Conservation (phyloP, 1,284 basidiomycete genomes). For the Trichosporon sp. region DNA sequence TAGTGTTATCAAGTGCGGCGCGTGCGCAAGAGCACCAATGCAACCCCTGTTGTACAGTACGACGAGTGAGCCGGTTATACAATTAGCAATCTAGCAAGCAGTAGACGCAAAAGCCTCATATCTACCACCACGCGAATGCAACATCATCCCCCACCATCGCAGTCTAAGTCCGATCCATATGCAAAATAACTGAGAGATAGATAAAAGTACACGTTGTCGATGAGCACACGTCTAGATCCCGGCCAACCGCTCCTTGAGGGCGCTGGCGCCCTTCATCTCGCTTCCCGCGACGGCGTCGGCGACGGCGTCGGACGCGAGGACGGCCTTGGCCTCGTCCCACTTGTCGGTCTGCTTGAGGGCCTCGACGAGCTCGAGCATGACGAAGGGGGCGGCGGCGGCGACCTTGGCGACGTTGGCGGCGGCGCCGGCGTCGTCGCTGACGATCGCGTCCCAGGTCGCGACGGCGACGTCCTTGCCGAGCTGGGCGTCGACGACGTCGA, state of each 20-base stretch:
- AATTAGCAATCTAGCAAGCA: neutral
- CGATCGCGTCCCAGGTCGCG: conserved; percentile 56
- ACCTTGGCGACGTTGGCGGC: conserved; percentile 54
- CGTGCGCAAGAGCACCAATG: conserved; percentile 6
- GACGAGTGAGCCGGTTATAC: neutral
- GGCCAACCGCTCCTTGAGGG: conserved; percentile 42
- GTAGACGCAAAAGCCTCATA: neutral
- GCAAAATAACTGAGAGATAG: neutral
- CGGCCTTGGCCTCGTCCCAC: conserved; percentile 55
- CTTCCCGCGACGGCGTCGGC: conserved; percentile 39
- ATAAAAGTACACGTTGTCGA: neutral
- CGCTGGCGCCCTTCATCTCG: conserved; percentile 44
- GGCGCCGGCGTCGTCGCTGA: conserved; percentile 46
- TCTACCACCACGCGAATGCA: neutral
- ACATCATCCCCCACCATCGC: neutral
- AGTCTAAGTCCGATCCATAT: neutral
- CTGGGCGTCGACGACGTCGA: conserved; percentile 54
- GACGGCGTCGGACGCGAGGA: conserved; percentile 55
- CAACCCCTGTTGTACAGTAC: conserved; percentile 15
- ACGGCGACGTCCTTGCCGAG: conserved; percentile 62
- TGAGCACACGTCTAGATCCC: conserved; percentile 20
- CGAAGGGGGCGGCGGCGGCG: conserved; percentile 68
- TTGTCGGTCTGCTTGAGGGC: conserved; percentile 54
- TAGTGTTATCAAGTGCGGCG: neutral
- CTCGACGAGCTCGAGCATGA: conserved; percentile 70